A percentile compares a stretch with the other conserved stretches of the same genome.
Conservation (phyloP, 192 early-diverging fungal genomes). For the Spizellomyces sp. region DNA sequence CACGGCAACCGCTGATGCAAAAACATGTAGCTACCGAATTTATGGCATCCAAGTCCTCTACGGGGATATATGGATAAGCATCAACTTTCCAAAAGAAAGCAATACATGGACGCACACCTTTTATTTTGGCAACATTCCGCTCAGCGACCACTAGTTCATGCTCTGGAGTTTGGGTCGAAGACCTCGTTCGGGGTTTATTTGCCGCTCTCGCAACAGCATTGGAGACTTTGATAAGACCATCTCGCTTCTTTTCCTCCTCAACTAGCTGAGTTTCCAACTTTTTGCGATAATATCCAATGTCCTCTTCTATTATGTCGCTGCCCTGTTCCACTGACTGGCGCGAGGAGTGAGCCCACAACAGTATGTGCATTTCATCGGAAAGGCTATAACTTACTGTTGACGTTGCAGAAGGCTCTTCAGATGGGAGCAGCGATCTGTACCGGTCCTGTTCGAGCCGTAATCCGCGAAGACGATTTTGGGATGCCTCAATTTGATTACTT, state of each 20-base stretch:
- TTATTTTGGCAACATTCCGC: slow-evolving; percentile 25
- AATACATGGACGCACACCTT: slow-evolving; percentile 7
- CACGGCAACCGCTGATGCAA: neutral
- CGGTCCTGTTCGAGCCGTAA: slow-evolving; percentile 38
- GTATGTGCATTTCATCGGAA: neutral
- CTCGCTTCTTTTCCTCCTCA: slow-evolving; percentile 44
- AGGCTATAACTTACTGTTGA: neutral
- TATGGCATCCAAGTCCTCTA: slow-evolving; percentile 1
- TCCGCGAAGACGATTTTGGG: slow-evolving; percentile 27
- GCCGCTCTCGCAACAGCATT: neutral
- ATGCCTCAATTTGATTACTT: slow-evolving; percentile 41
- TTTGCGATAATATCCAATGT: slow-evolving; percentile 22
- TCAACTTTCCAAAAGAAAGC: too few relatives aligned
- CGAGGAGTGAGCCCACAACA: neutral
- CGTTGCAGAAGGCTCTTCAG: neutral
- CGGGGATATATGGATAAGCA: neutral
- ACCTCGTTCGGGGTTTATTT: slow-evolving; percentile 7
- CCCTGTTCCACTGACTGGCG: slow-evolving; percentile 12
- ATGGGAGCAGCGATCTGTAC: slow-evolving; percentile 4
- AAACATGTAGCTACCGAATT: neutral
- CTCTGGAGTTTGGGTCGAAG: slow-evolving; percentile 9
- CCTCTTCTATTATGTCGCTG: slow-evolving; percentile 32
- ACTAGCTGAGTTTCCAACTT: slow-evolving; percentile 44
- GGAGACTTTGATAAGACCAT: slow-evolving; percentile 39
- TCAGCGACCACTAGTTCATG: slow-evolving; percentile 36